phyloP scores from a whole-genome alignment of 306 rosid genomes.

The Ochetophila trinervis region DNA sequence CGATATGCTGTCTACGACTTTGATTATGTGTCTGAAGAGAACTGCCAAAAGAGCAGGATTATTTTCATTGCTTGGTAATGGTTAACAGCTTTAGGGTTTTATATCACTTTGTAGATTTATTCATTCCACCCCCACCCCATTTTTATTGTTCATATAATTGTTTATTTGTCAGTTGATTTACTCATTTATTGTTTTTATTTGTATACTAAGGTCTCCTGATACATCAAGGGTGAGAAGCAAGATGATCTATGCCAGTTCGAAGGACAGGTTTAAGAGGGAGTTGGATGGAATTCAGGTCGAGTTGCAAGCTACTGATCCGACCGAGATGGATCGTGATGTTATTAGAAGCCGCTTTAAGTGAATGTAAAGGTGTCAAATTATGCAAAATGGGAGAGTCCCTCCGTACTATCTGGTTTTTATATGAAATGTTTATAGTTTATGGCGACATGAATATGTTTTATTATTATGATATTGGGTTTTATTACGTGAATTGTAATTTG shows the following conservation, averaged over 20 bases:
- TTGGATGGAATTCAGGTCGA: conserved; percentile 54
- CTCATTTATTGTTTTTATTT: neutral
- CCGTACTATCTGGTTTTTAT: conserved; percentile 20
- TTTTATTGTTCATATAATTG: too few relatives aligned
- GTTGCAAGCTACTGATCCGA: conserved; percentile 55
- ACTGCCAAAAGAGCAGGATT: conserved; percentile 52
- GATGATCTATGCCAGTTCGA: conserved; percentile 48
- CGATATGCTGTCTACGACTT: conserved; percentile 55
- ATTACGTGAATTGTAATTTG: conserved; percentile 26
- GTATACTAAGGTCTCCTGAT: conserved; percentile 42
- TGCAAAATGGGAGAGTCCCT: conserved; percentile 10
- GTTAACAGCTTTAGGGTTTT: neutral
- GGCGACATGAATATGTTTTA: conserved; percentile 27
- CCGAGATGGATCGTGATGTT: conserved; percentile 52
- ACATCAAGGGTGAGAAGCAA: conserved; percentile 47
- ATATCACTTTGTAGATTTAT: neutral
- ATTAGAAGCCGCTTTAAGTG: conserved; percentile 41
- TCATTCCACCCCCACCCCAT: too few relatives aligned
- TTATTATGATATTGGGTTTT: conserved; percentile 14
- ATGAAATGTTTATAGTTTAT: conserved; percentile 25
- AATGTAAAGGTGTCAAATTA: neutral
- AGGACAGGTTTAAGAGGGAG: conserved; percentile 52
- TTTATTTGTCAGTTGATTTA: neutral
- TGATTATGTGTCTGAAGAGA: conserved; percentile 48
- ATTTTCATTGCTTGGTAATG: conserved; percentile 50